These are phyloP conservation scores for Lichenothelia convexa DNA, from an alignment of 495 filamentous ascomycete species.

Conservation along the genomic window DNA sequence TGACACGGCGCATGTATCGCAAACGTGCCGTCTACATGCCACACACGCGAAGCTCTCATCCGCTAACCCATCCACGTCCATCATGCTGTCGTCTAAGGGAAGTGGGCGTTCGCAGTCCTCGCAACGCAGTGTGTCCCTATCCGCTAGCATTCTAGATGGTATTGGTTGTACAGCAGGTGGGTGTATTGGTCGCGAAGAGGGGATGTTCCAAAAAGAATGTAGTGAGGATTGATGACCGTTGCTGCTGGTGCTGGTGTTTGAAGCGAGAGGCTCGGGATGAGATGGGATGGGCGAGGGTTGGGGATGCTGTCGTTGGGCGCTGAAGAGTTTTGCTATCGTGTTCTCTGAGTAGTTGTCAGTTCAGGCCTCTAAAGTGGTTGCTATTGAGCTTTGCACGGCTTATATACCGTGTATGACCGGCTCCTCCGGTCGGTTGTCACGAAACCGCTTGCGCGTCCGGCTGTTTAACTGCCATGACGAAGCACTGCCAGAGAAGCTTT, in stretches of 20 bases:
- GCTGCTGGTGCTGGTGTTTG: neutral
- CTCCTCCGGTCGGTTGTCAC: constrained; percentile 21
- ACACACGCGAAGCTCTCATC: constrained; percentile 1
- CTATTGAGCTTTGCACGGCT: neutral
- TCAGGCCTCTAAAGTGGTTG: constrained; percentile 1
- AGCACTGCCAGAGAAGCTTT: constrained; percentile 2
- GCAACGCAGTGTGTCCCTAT: constrained; percentile 8
- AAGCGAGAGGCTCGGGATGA: neutral
- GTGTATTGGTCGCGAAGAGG: constrained; percentile 1
- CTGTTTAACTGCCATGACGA: constrained; percentile 6
- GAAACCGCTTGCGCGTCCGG: constrained; percentile 19
- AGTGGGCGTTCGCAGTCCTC: constrained; percentile 19
- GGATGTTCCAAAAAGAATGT: constrained; percentile 21
- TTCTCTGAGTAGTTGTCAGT: constrained; percentile 10
- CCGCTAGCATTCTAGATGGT: neutral
- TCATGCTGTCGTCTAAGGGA: constrained; percentile 12
- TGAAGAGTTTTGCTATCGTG: constrained; percentile 19
- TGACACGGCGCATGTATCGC: constrained; percentile 8
- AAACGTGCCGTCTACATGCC: constrained; percentile 7
- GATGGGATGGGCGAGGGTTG: constrained; percentile 9
- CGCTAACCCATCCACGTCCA: constrained; percentile 5
- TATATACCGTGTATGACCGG: constrained; percentile 16
- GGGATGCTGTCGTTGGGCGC: constrained; percentile 15
- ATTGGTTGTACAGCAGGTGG: neutral
- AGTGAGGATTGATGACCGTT: constrained; percentile 16